These are phyloP conservation scores for Pistacia atlantica DNA, from an alignment of 345 rosid species.

Conservation along the genomic window DNA sequence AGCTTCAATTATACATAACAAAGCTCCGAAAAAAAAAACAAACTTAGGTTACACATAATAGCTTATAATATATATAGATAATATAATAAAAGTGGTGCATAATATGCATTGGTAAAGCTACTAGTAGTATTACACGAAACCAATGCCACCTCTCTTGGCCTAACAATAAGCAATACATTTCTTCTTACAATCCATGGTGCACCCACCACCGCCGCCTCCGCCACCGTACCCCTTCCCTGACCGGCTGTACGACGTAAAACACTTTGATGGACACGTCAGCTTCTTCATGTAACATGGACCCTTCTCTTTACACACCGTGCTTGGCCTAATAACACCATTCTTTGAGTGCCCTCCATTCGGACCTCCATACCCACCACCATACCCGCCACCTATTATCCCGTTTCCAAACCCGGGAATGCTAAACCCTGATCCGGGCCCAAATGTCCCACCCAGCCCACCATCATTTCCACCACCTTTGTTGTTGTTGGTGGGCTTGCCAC, in stretches of 20 bases:
- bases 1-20: background rate
- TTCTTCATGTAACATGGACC: conserved; percentile 87
- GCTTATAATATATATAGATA: background rate
- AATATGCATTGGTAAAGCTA: background rate
- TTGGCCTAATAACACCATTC: conserved; percentile 63
- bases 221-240: conserved; percentile 92
- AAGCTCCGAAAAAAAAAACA: too few species aligned
- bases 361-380: conserved; percentile 66
- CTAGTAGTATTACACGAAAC: background rate
- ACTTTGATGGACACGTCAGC: conserved; percentile 91
- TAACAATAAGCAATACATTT: conserved; percentile 89
- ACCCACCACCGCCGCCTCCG: conserved; percentile 97
- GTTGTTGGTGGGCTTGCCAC: conserved; percentile 17
- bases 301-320: conserved; percentile 68
- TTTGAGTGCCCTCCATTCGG: conserved; percentile 69
- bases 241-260: conserved; percentile 79
- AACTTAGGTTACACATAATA: too few species aligned
- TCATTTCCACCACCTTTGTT: conserved; percentile 22
- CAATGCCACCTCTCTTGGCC: background rate
- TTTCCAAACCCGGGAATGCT: conserved; percentile 58
- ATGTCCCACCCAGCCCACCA: conserved; percentile 47
- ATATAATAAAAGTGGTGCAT: background rate
- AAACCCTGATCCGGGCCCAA: conserved; percentile 51
- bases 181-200: conserved; percentile 95
- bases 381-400: conserved; percentile 61